Conservation (phyloP, 83 land plant species). For the Thuja plicata region DNA sequence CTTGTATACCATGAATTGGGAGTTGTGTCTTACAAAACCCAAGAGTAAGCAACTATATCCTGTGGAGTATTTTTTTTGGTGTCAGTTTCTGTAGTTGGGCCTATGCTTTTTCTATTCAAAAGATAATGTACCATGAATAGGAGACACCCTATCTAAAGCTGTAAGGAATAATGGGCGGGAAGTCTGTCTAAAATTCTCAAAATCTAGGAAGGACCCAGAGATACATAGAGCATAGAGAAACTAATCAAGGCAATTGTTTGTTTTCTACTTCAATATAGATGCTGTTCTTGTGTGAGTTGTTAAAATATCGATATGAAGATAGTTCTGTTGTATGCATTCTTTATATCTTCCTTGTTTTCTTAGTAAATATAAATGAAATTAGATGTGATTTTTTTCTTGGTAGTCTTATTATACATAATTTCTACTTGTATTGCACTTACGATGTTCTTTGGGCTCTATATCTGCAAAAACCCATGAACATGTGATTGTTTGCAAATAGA, state of each 20-base stretch:
- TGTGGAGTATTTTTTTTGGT: neutral
- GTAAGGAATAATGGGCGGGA: too few relatives aligned
- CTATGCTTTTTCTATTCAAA: too few relatives aligned
- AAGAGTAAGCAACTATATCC: constrained; percentile 62
- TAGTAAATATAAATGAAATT: neutral
- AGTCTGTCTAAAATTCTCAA: too few relatives aligned
- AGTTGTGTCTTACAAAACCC: constrained; percentile 88
- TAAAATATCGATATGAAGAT: neutral
- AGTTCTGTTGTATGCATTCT: neutral
- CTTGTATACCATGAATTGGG: constrained; percentile 94
- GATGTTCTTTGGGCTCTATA: neutral
- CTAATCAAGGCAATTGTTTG: neutral
- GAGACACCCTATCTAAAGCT: too few relatives aligned
- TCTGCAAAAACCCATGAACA: neutral
- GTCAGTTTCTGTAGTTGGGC: neutral
- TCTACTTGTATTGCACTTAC: neutral
- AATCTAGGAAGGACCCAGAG: too few relatives aligned
- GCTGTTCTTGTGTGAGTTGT: neutral
- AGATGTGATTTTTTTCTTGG: neutral
- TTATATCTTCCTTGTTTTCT: neutral
- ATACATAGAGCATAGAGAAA: too few relatives aligned
- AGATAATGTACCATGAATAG: too few relatives aligned
- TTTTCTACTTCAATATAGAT: neutral
- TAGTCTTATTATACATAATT: neutral
- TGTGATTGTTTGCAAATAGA: neutral